A percentile compares a stretch with the other conserved stretches of the same genome.
Evolutionary conservation across 2,329 filamentous ascomycete species (phyloP).

Genomic region (Plectosphaerella sp.): DNA sequence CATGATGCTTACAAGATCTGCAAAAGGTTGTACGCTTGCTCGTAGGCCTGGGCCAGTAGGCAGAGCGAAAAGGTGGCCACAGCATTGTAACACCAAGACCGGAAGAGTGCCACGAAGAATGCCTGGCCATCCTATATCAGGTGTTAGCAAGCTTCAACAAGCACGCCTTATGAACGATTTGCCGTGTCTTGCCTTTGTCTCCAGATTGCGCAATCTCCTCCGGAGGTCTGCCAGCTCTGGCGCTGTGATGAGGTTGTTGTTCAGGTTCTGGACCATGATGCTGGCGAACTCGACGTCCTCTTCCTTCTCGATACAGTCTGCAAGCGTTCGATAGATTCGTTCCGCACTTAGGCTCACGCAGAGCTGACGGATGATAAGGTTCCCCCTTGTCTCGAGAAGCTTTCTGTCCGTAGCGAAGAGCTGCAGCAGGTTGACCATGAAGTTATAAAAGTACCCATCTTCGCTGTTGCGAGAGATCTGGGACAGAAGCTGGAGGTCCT

Average conservation of each 20-base stretch:
- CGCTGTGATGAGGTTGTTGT: conserved; percentile 97
- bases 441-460: conserved; percentile 94
- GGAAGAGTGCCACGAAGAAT: conserved; percentile 90
- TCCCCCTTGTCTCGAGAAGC: conserved; percentile 85
- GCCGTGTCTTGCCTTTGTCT: conserved; percentile 60
- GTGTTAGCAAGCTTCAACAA: neutral
- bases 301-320: conserved; percentile 95
- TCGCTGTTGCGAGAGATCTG: conserved; percentile 97
- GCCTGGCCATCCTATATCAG: conserved; percentile 77
- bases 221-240: conserved; percentile 88
- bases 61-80: conserved; percentile 97
- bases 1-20: conserved; percentile 74
- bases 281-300: conserved; percentile 98
- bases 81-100: conserved; percentile 97
- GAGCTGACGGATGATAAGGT: conserved; percentile 92
- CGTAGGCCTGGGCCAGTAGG: conserved; percentile 92
- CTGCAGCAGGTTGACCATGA: conserved; percentile 95
- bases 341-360: conserved; percentile 92
- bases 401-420: conserved; percentile 92
- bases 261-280: conserved; percentile 99
- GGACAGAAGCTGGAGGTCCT: conserved; percentile 87
- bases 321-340: conserved; percentile 90
- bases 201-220: conserved; percentile 83
- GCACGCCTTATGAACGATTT: neutral
- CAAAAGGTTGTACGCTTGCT: conserved; percentile 92